These are phyloP conservation scores for Debaryomyces fabryi DNA, from an alignment of 1,139 yeast genomes.

Conservation along the genomic window DNA sequence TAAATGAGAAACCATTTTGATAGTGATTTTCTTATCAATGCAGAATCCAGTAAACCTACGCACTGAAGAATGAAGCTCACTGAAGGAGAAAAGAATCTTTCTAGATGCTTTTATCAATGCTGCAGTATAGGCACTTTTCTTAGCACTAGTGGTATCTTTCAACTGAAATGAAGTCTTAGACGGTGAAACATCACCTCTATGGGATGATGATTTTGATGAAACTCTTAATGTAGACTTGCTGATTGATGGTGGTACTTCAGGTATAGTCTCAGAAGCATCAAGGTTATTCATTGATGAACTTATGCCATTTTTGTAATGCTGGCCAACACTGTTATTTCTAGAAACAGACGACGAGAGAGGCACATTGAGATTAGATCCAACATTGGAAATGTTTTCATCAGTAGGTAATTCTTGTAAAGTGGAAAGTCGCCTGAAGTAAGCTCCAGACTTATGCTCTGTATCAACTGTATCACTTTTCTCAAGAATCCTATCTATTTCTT, in stretches of 20 bases:
- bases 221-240: conserved; percentile 10
- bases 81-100: conserved; percentile 59
- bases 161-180: neutral
- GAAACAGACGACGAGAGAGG: conserved; percentile 15
- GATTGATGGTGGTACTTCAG: neutral
- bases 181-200: neutral
- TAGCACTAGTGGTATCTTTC: neutral
- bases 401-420: conserved; percentile 63
- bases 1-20: conserved; percentile 57
- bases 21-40: conserved; percentile 60
- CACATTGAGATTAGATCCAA: conserved; percentile 1
- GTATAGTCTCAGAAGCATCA: neutral
- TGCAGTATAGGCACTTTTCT: conserved; percentile 17
- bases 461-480: conserved; percentile 46
- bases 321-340: conserved; percentile 16
- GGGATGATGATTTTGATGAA: neutral
- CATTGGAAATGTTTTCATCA: conserved; percentile 25
- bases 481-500: conserved; percentile 42
- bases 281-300: conserved; percentile 5
- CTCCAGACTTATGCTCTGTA: conserved; percentile 57
- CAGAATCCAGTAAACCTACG: conserved; percentile 70
- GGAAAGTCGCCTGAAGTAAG: conserved; percentile 71
- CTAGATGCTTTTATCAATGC: conserved; percentile 54
- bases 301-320: conserved; percentile 8
- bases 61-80: conserved; percentile 71